A percentile compares a stretch with the other conserved stretches of the same genome.
These are phyloP conservation scores for Beauveria caledonica DNA, from an alignment of 2,329 filamentous ascomycete species.

Conservation along the genomic window DNA sequence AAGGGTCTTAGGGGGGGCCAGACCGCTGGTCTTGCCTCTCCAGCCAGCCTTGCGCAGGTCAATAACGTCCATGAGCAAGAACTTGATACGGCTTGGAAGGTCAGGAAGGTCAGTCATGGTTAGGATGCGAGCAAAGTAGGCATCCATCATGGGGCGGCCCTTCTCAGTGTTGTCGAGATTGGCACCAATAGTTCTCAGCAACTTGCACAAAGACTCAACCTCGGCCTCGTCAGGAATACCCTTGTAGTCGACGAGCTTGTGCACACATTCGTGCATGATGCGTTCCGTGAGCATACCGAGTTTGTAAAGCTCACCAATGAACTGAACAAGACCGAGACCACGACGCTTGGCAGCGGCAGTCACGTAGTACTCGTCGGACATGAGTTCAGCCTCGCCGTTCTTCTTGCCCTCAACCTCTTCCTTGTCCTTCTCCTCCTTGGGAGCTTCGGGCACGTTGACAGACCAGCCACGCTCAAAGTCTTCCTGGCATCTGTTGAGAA, in stretches of 20 bases:
- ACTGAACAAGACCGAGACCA: conserved; percentile 95
- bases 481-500: conserved; percentile 96
- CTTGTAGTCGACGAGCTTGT: conserved; percentile 93
- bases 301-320: conserved; percentile 99
- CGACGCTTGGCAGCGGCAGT: conserved; percentile 92
- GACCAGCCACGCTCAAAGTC: conserved; percentile 99
- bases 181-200: conserved; percentile 82
- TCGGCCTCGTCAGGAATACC: conserved; percentile 90
- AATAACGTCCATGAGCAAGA: conserved; percentile 93
- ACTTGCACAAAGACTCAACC: conserved; percentile 89
- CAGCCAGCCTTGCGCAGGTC: conserved; percentile 74
- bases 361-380: conserved; percentile 94
- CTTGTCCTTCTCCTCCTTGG: conserved; percentile 52
- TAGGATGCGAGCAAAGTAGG: conserved; percentile 86
- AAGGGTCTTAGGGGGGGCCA: conserved; percentile 87
- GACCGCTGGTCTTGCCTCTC: conserved; percentile 81
- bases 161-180: conserved; percentile 80
- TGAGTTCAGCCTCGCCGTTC: conserved; percentile 64
- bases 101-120: conserved; percentile 71
- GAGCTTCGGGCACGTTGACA: conserved; percentile 68
- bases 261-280: conserved; percentile 99
- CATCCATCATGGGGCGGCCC: conserved; percentile 79
- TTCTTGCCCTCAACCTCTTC: conserved; percentile 34
- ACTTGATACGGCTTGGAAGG: conserved; percentile 78
- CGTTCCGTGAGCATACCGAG: conserved; percentile 96